Conservation (phyloP, 2,329 filamentous ascomycete species). For the Nemania sp. region DNA sequence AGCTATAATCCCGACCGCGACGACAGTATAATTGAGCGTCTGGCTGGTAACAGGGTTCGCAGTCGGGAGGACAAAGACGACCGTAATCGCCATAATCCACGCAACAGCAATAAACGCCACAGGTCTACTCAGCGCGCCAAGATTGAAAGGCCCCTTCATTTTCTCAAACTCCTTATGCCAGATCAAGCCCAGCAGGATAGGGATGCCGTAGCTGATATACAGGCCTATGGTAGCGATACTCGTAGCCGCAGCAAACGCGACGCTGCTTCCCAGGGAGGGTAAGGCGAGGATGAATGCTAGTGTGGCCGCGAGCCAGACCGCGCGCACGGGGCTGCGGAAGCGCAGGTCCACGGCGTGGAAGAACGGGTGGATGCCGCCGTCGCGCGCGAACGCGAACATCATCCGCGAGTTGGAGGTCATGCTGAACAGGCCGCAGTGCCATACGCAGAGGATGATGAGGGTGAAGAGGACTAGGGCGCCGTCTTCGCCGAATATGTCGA, state of each 20-base stretch:
- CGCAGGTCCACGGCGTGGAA: conserved; percentile 56
- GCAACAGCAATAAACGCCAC: conserved; percentile 51
- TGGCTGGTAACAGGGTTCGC: conserved; percentile 58
- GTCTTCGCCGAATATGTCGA: conserved; percentile 58
- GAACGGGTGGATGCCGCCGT: conserved; percentile 57
- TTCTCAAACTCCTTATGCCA: conserved; percentile 52
- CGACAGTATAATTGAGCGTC: conserved; percentile 62
- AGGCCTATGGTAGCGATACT: conserved; percentile 62
- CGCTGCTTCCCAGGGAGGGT: conserved; percentile 56
- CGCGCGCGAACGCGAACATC: conserved; percentile 62
- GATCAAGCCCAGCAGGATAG: conserved; percentile 52
- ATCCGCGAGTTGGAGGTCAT: conserved; percentile 61
- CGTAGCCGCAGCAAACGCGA: conserved; percentile 61
- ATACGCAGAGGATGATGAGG: conserved; percentile 61
- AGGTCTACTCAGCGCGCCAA: conserved; percentile 49
- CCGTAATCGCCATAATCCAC: conserved; percentile 59
- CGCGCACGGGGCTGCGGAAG: conserved; percentile 54
- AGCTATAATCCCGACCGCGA: conserved; percentile 60
- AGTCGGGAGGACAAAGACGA: conserved; percentile 61
- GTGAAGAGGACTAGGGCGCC: conserved; percentile 59
- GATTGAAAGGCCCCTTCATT: conserved; percentile 60
- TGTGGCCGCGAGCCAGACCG: conserved; percentile 58
- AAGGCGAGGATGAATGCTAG: conserved; percentile 59
- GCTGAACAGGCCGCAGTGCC: conserved; percentile 63
- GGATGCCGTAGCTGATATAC: conserved; percentile 61